Conservation (phyloP, 139 green algal species). For the Trebouxia sp. region DNA sequence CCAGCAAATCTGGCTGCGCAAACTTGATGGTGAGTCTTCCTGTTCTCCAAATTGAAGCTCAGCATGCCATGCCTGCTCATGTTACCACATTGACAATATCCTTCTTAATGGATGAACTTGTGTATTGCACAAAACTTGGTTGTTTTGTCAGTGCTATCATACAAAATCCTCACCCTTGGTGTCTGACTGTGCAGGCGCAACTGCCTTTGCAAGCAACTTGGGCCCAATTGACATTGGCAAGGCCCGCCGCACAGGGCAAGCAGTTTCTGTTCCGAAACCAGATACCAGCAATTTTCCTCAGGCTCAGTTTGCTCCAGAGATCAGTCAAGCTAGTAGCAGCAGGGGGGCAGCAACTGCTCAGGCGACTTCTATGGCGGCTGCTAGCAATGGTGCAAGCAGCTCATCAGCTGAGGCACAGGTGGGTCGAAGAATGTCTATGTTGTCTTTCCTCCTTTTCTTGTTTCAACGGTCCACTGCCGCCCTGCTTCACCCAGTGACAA, state of each 20-base stretch:
- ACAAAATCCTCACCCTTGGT: no score
- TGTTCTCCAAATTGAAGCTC: no score
- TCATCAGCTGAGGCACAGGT: neutral
- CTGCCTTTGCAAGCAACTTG: constrained; percentile 37
- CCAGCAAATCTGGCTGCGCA: constrained; percentile 77
- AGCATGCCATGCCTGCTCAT: no score
- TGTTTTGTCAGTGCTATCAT: no score
- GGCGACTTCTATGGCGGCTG: neutral
- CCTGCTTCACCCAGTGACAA: no score
- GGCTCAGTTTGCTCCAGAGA: neutral
- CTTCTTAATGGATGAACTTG: no score
- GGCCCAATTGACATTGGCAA: constrained; percentile 56
- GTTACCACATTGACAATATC: no score
- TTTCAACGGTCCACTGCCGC: no score
- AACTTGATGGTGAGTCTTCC: no score
- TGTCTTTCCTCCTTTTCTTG: no score
- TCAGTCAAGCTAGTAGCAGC: neutral
- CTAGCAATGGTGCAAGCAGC: neutral
- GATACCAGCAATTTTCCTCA: neutral
- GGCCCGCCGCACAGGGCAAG: constrained; percentile 41
- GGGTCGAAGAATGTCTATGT: no score
- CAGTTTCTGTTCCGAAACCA: constrained; percentile 4
- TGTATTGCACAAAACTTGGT: no score
- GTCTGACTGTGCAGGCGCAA: constrained; percentile 41
- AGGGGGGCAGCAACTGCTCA: neutral